Base-by-base conservation (phyloP, 805 yeast genomes). In the Jamesozyma jinghongensis region DNA sequence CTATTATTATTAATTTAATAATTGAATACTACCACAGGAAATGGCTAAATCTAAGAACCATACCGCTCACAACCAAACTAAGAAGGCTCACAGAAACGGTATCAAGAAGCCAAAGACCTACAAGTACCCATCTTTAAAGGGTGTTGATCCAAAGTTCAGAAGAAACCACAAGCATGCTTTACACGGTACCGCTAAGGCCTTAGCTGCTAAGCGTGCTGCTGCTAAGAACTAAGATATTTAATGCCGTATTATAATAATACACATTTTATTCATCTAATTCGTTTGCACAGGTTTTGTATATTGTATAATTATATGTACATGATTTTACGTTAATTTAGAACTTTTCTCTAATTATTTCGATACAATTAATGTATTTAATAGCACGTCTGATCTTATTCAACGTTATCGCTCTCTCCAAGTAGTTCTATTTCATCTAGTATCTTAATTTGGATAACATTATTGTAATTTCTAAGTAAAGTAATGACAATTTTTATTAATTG, bases 31-130 rank as follows among this genome's bases (percentile, higher is more conserved):
- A n/a, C n/a, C n/a, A n/a, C 37, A 53, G 52, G 66, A 70, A 74
- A 90, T 92, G 98, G 71, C 98, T 73, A 92, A 92, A 79, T 90
- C 97, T 61, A 92, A 92, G 96, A 92, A 92, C 77, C 97, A 92
- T 73, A 92, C 98, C 75, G 88, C 87, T 75, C 98, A 92, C 77
- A 92, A 92, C 94, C 97, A 90, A 77, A 85, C 83, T 87, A 84
- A 74, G 71, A 92, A 92, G 94, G 97, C 97, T 67, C 98, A 92
- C 97, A 88, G 82, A 71, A 92, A 92, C 84, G 98, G 98, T 78
- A 90, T 92, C 79, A 90, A 90, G 85, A 92, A 90, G 88, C 96
- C 97, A 64, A 85, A 79, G 81, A 82, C 95, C 68, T 74, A 79
- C 94, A 88, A 85, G 79, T 87, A 90, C 81, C 95, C 96, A 61